phyloP scores from a whole-genome alignment of 768 basidiomycete genomes.

The Inosperma sp. region DNA sequence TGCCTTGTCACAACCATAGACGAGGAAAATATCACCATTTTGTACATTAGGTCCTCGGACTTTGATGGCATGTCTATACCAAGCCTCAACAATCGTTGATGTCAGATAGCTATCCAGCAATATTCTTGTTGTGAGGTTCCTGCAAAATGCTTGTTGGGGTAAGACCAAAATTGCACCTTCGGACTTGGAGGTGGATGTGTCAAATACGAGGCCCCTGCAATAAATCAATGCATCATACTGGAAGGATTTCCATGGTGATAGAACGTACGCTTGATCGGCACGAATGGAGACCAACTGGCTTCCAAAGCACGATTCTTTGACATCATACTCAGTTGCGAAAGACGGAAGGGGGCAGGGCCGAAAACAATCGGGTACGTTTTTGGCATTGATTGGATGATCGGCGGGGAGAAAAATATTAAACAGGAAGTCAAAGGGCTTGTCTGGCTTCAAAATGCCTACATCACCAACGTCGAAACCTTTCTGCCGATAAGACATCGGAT shows the following conservation, averaged over 20 bases:
- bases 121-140: slow-evolving; percentile 26
- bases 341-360: too few relatives aligned
- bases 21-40: too few relatives aligned
- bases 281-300: slow-evolving; percentile 7
- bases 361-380: slow-evolving; percentile 25
- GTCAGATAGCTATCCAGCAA: too few relatives aligned
- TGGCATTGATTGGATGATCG: slow-evolving; percentile 31
- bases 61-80: slow-evolving; percentile 29
- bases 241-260: too few relatives aligned
- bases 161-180: slow-evolving; percentile 33
- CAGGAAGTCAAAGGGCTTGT: slow-evolving; percentile 34
- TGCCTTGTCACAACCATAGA: slow-evolving; percentile 20
- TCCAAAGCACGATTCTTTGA: slow-evolving; percentile 12
- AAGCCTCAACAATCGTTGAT: slow-evolving; percentile 23
- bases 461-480: slow-evolving; percentile 35
- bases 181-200: slow-evolving; percentile 11
- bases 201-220: slow-evolving; percentile 13
- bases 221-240: too few relatives aligned
- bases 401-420: slow-evolving; percentile 36
- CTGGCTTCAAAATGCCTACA: slow-evolving; percentile 33
- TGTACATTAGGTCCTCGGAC: slow-evolving; percentile 22
- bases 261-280: background rate
- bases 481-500: slow-evolving; percentile 24
- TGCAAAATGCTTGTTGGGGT: slow-evolving; percentile 29
- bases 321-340: slow-evolving; percentile 12